These are phyloP conservation scores for Aphanomyces euteiches DNA, from an alignment of 352 stramenopile genomes.

Conservation along the genomic window DNA sequence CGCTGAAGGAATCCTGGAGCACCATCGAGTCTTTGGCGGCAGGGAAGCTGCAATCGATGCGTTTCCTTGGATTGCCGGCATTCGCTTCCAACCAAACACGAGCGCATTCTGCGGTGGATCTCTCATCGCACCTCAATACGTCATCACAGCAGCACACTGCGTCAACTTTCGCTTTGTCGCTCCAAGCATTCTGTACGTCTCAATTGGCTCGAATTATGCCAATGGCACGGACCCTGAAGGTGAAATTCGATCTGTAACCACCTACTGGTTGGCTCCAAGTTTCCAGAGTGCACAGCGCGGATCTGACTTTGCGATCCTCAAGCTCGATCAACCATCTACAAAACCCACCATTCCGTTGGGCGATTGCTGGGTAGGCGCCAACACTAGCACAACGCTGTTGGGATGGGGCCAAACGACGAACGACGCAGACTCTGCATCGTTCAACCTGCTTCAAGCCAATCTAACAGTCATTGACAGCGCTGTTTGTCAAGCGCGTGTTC, in stretches of 20 bases:
- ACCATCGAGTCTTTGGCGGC: slow-evolving; percentile 12
- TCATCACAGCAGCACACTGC: slow-evolving; percentile 72
- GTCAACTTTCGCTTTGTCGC: slow-evolving; percentile 41
- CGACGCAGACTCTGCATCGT: slow-evolving; percentile 33
- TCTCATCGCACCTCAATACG: slow-evolving; percentile 57
- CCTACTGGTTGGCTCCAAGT: slow-evolving; percentile 45
- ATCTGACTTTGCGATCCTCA: slow-evolving; percentile 59
- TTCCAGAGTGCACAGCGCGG: slow-evolving; percentile 40
- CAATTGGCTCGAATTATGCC: slow-evolving; percentile 32
- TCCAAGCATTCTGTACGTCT: slow-evolving; percentile 25
- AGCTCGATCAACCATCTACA: slow-evolving; percentile 41
- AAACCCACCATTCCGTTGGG: slow-evolving; percentile 40
- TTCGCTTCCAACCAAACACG: slow-evolving; percentile 30
- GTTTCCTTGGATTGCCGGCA: background rate
- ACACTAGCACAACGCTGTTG: slow-evolving; percentile 41
- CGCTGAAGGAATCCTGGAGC: background rate
- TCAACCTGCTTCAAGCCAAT: slow-evolving; percentile 42
- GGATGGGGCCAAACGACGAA: slow-evolving; percentile 31
- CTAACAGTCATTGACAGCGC: slow-evolving; percentile 37
- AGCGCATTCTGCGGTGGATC: slow-evolving; percentile 62
- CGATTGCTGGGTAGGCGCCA: slow-evolving; percentile 41
- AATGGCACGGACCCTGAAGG: slow-evolving; percentile 37
- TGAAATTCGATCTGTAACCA: slow-evolving; percentile 48
- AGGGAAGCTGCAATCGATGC: background rate
- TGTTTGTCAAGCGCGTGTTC: background rate